Percentiles rank a stretch among this genome's conserved stretches.
phyloP scores from a whole-genome alignment of 139 green algal genomes.

The Pleodorina starrii region DNA sequence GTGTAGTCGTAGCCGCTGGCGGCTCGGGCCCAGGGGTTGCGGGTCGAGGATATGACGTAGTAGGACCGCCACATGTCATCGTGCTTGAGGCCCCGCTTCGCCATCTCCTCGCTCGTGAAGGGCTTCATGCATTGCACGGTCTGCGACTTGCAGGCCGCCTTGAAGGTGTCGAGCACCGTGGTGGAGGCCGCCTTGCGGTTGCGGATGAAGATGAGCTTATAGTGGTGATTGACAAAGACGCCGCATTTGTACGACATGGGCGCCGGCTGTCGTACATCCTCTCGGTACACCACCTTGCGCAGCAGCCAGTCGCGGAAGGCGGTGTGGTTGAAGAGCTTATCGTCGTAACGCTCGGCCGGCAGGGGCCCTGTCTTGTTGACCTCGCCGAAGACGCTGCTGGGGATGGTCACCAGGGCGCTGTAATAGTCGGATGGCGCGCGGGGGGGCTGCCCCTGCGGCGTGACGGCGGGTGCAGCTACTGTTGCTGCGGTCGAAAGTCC shows the following conservation, averaged over 20 bases:
- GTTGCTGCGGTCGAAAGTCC: too few relatives aligned
- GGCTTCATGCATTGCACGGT: slow-evolving; percentile 33
- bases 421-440: slow-evolving; percentile 11
- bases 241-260: slow-evolving; percentile 51
- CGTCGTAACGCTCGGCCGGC: slow-evolving; percentile 21
- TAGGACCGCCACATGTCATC: slow-evolving; percentile 45
- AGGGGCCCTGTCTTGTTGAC: slow-evolving; percentile 21
- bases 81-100: background rate
- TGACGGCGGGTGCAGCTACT: too few relatives aligned
- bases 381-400: slow-evolving; percentile 3
- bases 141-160: slow-evolving; percentile 41
- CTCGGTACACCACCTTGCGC: background rate
- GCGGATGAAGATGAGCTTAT: slow-evolving; percentile 51
- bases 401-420: slow-evolving; percentile 17
- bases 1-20: slow-evolving; percentile 47
- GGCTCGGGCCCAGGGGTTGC: slow-evolving; percentile 44
- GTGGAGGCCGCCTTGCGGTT: slow-evolving; percentile 50
- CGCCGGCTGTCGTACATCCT: background rate
- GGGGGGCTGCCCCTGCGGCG: background rate
- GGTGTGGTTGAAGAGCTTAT: slow-evolving; percentile 47
- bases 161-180: slow-evolving; percentile 46
- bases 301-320: slow-evolving; percentile 34
- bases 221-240: slow-evolving; percentile 49
- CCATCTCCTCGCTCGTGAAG: background rate
- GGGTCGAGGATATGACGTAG: slow-evolving; percentile 25